phyloP scores from a whole-genome alignment of 1,284 basidiomycete species.

The Ceratobasidium sp. region DNA sequence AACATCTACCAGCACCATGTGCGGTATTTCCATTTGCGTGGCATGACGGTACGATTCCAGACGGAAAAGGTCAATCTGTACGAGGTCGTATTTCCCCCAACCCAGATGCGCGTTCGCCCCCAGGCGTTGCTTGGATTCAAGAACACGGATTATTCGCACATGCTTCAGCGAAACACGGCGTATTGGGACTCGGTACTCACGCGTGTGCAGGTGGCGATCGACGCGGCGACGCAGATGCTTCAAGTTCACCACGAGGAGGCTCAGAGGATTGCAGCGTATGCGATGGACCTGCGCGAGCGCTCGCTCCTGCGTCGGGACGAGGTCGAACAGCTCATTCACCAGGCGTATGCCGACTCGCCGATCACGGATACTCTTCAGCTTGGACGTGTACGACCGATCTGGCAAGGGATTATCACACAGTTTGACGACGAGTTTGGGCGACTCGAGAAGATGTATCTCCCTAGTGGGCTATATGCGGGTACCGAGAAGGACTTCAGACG shows the following conservation, averaged over 20 bases:
- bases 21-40: slow-evolving; percentile 88
- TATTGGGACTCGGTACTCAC: slow-evolving; percentile 70
- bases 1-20: slow-evolving; percentile 96
- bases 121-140: slow-evolving; percentile 91
- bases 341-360: slow-evolving; percentile 83
- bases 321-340: slow-evolving; percentile 81
- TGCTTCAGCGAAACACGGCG: slow-evolving; percentile 78
- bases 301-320: slow-evolving; percentile 83
- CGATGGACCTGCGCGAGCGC: slow-evolving; percentile 69
- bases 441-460: slow-evolving; percentile 64
- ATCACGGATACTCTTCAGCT: slow-evolving; percentile 90
- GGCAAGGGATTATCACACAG: slow-evolving; percentile 96
- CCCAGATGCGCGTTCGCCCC: slow-evolving; percentile 85
- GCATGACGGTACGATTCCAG: slow-evolving; percentile 91
- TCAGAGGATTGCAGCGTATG: slow-evolving; percentile 62
- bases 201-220: slow-evolving; percentile 62
- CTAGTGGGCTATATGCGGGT: slow-evolving; percentile 58
- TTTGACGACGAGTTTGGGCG: slow-evolving; percentile 93
- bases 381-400: slow-evolving; percentile 87
- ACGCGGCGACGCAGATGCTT: slow-evolving; percentile 29
- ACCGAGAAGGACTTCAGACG: slow-evolving; percentile 55
- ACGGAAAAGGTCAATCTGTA: slow-evolving; percentile 86
- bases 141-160: slow-evolving; percentile 87
- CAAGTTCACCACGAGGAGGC: slow-evolving; percentile 51
- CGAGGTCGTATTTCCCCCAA: slow-evolving; percentile 92